phyloP scores from a whole-genome alignment of 2,329 filamentous ascomycete genomes.

The Plectosphaerella cucumerina region DNA sequence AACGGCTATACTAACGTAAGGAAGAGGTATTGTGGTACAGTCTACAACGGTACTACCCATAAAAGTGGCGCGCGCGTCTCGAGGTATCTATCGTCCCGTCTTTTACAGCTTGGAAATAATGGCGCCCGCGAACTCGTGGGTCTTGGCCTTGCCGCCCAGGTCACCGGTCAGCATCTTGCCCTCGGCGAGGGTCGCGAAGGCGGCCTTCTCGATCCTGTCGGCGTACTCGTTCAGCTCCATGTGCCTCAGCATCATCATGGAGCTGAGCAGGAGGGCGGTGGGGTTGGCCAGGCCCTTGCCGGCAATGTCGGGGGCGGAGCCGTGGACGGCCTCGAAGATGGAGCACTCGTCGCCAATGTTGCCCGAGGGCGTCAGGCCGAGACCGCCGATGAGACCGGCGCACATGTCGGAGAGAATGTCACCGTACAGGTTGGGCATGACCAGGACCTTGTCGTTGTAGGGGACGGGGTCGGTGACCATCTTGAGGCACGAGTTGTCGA shows the following conservation, averaged over 20 bases:
- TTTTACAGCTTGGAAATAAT: slow-evolving; percentile 71
- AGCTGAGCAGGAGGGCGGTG: slow-evolving; percentile 88
- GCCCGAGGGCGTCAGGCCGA: slow-evolving; percentile 93
- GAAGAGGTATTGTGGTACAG: slow-evolving; percentile 13
- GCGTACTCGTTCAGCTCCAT: slow-evolving; percentile 89
- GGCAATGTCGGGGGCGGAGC: slow-evolving; percentile 92
- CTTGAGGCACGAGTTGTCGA: slow-evolving; percentile 99
- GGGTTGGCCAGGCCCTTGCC: slow-evolving; percentile 96
- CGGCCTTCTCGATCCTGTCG: slow-evolving; percentile 84
- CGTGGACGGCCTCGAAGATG: slow-evolving; percentile 99
- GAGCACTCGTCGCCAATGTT: slow-evolving; percentile 99
- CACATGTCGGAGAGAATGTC: slow-evolving; percentile 99
- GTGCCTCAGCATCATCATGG: slow-evolving; percentile 99
- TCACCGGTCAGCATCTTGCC: slow-evolving; percentile 96
- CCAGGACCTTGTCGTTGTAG: slow-evolving; percentile 99
- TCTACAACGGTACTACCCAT: slow-evolving; percentile 12
- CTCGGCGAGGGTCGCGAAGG: slow-evolving; percentile 91
- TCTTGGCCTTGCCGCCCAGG: slow-evolving; percentile 94
- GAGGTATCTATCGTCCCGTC: slow-evolving; percentile 8
- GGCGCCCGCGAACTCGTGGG: slow-evolving; percentile 85
- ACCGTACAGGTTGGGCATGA: slow-evolving; percentile 98
- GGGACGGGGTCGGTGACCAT: slow-evolving; percentile 94
- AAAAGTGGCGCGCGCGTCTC: slow-evolving; percentile 4
- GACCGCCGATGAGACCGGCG: slow-evolving; percentile 94
- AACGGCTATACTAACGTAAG: slow-evolving; percentile 11